Evolutionary conservation across 2,329 filamentous ascomycete genomes (phyloP).

Genomic region (Nemania sp.): DNA sequence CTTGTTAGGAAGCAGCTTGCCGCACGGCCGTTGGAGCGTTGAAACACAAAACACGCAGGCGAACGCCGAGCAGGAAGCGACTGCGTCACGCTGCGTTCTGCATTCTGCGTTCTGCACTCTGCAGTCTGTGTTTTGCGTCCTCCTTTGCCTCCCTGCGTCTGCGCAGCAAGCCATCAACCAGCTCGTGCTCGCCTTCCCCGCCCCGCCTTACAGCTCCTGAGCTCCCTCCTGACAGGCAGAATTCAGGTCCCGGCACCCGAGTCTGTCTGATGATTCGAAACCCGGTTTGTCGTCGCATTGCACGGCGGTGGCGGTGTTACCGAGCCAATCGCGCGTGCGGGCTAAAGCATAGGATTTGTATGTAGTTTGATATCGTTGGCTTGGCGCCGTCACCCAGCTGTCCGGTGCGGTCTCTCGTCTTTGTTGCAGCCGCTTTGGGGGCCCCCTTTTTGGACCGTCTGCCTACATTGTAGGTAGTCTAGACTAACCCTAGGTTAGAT

Average conservation of each 20-base stretch:
- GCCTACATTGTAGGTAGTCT: no score
- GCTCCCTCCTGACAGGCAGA: background rate
- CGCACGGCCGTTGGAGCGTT: constrained; percentile 14
- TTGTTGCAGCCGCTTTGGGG: background rate
- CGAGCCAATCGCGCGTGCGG: constrained; percentile 16
- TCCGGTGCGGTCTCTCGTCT: constrained; percentile 9
- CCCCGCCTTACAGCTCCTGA: background rate
- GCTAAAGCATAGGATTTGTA: constrained; percentile 5
- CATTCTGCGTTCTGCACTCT: background rate
- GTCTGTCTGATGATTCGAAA: background rate
- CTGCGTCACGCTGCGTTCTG: background rate
- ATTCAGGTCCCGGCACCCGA: background rate
- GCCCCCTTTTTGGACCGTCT: background rate
- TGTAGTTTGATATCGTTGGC: no score
- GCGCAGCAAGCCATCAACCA: background rate
- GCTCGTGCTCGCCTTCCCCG: background rate
- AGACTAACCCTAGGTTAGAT: no score
- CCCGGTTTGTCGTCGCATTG: constrained; percentile 2
- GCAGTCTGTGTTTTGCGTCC: background rate
- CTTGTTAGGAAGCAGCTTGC: no score
- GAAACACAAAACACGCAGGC: constrained; percentile 27
- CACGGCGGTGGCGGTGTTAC: constrained; percentile 17
- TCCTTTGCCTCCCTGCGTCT: background rate
- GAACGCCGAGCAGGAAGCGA: constrained; percentile 21
- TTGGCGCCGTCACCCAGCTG: constrained; percentile 5